Base-by-base conservation (phyloP, 768 basidiomycete species). In the Tulasnella sp. region DNA sequence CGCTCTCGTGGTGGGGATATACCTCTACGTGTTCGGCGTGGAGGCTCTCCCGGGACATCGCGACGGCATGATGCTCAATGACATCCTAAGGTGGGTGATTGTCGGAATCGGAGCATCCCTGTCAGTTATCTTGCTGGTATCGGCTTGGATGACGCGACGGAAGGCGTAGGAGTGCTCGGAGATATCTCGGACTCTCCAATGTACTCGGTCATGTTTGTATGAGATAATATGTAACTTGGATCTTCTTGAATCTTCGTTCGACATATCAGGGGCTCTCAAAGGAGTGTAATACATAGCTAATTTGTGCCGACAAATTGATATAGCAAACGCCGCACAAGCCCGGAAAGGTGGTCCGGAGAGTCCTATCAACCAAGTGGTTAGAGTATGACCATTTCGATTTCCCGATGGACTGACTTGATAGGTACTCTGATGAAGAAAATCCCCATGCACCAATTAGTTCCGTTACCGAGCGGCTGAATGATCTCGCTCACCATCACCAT, bases 281-380 rank as follows among this genome's bases (percentile, higher is more conserved):
- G 29, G 52, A 6, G 52, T 6, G 29, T 29, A 22, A 59, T 32
- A 22, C 22, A 26, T 14, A n/a, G 39, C 37, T 52, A 94, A 79
- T 94, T 94, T 1, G 93, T 91, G 2, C 94, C 94, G 77, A 95
- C 87, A 74, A 95, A 92, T 77, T 95, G 93, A 78, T 94, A 95
- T 77, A 95, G 75, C 75, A 95, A 86, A 72, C 89, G 83, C 74
- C 92, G 83, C 5, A 95, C 91, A 17, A 95, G 82, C 1, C 92
- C 89, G 0, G 90, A 91, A 19, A 95, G 83, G 78, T 92, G 88
- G 62, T 93, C 87, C 0, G 92, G 92, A 75, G 93, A 89, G 78
- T 85, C 83, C 84, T 86, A 73, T 14, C 11, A 39, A 41, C 37
- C 19, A 69, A 41, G 3, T 62, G 29, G n/a, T 42, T 2, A 19